Evolutionary conservation across 225 moss, liverwort and hornwort genomes (phyloP), one percentile per base, ranked within the genome.

Genomic region (Thuidium tamariscinum): DNA sequence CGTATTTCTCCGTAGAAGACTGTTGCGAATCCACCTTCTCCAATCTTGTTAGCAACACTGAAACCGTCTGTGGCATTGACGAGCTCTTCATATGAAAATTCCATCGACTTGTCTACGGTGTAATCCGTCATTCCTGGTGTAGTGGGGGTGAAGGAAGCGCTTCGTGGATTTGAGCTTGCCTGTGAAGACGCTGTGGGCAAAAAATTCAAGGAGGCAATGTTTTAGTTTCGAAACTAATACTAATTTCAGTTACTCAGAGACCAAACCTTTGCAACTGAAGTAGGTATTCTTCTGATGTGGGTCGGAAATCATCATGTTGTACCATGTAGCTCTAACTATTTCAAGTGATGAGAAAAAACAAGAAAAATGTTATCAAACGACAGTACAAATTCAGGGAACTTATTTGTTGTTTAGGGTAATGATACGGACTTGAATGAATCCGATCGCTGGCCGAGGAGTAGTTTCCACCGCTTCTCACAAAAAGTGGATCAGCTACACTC

Each of bases 1-100:
- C 96, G 93, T 48, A 98, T 88, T 68, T 89, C 92, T 61, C 94
- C 98, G 60, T 93, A 91, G 83, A 85, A 98, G 13, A 98, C 98
- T 73, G 93, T 79, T 54, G 95, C 97, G 55, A 96, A 98, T n/a
- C 98, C 98, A 56, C 98, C 98, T 89, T 94, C 93, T 64, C 98
- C 98, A 79, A 98, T 94, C 85, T 96, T 96, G 25, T 98, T 95
- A 39, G 91, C 95, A n/a, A 88, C 87, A 72, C 90, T 97, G 91
- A 98, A 98, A 80, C 92, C 92, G 37, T 85, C 88, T 21, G 98
- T 98, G 37, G 95, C 95, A 55, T 80, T 88, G 41, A 93, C 90
- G 56, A 98, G 94, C 92, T 98, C 98, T 79, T 94, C 97, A 63
- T 93, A 97, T 18, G 98, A 94, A 34, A 92, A 98, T 56, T 97